phyloP scores from a whole-genome alignment of 2,329 filamentous ascomycete species.

The Clonostachys chloroleuca region DNA sequence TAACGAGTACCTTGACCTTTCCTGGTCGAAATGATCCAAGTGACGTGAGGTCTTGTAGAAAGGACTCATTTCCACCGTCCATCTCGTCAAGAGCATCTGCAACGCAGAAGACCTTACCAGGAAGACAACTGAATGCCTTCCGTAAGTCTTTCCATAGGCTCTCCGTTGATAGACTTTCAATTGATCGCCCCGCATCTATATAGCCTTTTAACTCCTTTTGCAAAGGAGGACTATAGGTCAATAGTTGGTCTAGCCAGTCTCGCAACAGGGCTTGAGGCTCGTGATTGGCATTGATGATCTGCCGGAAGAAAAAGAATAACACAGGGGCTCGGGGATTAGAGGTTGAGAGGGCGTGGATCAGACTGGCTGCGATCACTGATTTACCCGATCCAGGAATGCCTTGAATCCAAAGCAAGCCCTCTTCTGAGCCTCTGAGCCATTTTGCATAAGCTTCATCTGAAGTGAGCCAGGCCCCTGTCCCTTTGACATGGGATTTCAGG shows the following conservation, averaged over 20 bases:
- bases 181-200: not conserved
- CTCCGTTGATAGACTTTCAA: not conserved
- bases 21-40: not conserved
- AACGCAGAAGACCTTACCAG: not conserved
- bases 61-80: not conserved
- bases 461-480: not conserved
- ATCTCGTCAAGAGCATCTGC: not conserved
- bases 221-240: not conserved
- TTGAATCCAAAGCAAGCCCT: slow-evolving; percentile 1
- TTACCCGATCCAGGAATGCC: not conserved
- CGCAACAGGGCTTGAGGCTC: not conserved
- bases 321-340: not conserved
- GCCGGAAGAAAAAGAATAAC: not conserved
- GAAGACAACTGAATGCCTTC: not conserved
- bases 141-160: not conserved
- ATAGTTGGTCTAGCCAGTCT: not conserved
- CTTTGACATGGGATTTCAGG: not conserved
- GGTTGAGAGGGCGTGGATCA: not conserved
- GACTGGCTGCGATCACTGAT: not conserved
- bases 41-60: not conserved
- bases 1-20: not conserved
- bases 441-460: not conserved
- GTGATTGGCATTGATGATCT: not conserved
- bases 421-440: not conserved
- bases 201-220: not conserved